These are phyloP conservation scores for Myxozyma neotropica DNA, from an alignment of 805 yeast species.

Conservation along the genomic window DNA sequence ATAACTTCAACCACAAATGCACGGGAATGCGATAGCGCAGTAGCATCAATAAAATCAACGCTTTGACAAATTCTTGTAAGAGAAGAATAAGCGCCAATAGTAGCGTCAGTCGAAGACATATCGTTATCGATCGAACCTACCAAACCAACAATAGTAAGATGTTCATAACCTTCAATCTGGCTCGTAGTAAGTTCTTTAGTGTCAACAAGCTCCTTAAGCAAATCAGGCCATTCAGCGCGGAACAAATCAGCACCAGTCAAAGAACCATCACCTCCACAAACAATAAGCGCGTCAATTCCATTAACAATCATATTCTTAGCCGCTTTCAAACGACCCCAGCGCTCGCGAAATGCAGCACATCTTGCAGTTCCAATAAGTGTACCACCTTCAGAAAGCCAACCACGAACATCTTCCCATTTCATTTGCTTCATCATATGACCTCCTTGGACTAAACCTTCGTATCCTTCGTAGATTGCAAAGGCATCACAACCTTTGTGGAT, in stretches of 20 bases:
- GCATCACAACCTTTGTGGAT: constrained; percentile 86
- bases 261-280: constrained; percentile 99
- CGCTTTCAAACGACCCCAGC: constrained; percentile 79
- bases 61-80: constrained; percentile 89
- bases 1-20: constrained; percentile 98
- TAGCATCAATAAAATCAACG: constrained; percentile 96
- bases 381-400: constrained; percentile 91
- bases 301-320: constrained; percentile 80
- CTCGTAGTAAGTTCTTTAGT: constrained; percentile 59
- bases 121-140: constrained; percentile 98
- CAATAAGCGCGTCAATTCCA: constrained; percentile 93
- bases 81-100: constrained; percentile 95
- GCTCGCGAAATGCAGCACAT: constrained; percentile 79
- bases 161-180: constrained; percentile 62
- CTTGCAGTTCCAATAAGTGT: constrained; percentile 96
- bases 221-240: constrained; percentile 91
- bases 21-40: constrained; percentile 95
- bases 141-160: constrained; percentile 84
- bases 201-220: constrained; percentile 69
- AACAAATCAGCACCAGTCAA: constrained; percentile 96
- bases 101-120: constrained; percentile 95
- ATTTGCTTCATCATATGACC: constrained; percentile 76
- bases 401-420: constrained; percentile 94
- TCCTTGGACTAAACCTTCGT: constrained; percentile 88
- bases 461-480: constrained; percentile 91